Evolutionary conservation across 805 yeast species (phyloP).

Genomic region (Candida railenensis): DNA sequence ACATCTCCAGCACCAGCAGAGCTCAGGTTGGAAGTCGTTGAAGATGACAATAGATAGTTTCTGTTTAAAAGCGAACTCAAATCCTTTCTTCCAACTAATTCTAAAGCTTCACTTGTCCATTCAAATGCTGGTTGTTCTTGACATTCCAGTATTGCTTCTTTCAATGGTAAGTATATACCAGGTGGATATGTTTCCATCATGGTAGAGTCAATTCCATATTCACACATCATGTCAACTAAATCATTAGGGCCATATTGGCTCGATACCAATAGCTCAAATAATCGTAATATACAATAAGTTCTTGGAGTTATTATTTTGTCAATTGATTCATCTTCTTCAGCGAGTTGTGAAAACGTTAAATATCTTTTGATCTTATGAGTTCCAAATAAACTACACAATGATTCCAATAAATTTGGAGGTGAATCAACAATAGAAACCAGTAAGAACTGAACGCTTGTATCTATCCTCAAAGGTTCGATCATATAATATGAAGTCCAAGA

Average conservation of each 20-base stretch:
- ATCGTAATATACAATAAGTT: slow-evolving; percentile 54
- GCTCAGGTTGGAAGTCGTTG: neutral
- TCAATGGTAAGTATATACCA: slow-evolving; percentile 68
- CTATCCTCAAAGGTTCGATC: slow-evolving; percentile 30
- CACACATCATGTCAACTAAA: slow-evolving; percentile 61
- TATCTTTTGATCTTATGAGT: slow-evolving; percentile 48
- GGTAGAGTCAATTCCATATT: slow-evolving; percentile 47
- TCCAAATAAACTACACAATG: slow-evolving; percentile 49
- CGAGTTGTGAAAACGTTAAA: slow-evolving; percentile 63
- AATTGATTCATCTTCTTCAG: slow-evolving; percentile 58
- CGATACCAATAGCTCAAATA: slow-evolving; percentile 64
- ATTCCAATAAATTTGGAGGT: slow-evolving; percentile 62
- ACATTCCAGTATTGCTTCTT: slow-evolving; percentile 54
- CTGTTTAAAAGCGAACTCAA: slow-evolving; percentile 33
- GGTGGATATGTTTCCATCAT: slow-evolving; percentile 70
- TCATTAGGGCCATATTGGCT: slow-evolving; percentile 50
- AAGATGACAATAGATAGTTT: neutral
- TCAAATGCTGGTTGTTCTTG: slow-evolving; percentile 52
- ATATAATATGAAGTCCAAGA: slow-evolving; percentile 61
- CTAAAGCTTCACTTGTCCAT: slow-evolving; percentile 47
- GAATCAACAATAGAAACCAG: slow-evolving; percentile 45
- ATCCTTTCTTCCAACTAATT: slow-evolving; percentile 69
- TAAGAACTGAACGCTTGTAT: slow-evolving; percentile 38
- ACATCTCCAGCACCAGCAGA: slow-evolving; percentile 3
- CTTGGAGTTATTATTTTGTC: slow-evolving; percentile 67